Percentiles rank a stretch among this genome's conserved stretches.
phyloP scores from a whole-genome alignment of 306 rosid species.

The Castanospermum australe region DNA sequence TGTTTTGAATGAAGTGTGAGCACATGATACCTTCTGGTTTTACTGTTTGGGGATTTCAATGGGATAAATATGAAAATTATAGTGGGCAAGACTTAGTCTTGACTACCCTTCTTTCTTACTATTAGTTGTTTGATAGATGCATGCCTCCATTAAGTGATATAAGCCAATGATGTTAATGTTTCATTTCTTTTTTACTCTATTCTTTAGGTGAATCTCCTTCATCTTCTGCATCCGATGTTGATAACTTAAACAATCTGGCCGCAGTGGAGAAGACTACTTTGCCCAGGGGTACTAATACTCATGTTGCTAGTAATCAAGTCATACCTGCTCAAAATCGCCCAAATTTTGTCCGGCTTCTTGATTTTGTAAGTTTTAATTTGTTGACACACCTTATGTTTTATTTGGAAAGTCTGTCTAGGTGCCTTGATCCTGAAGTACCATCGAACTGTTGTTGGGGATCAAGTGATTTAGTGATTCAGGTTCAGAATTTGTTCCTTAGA shows the following conservation, averaged over 20 bases:
- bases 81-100: background rate
- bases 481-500: background rate
- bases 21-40: background rate
- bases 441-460: conserved; percentile 7
- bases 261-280: conserved; percentile 38
- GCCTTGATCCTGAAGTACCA: conserved; percentile 18
- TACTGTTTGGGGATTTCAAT: background rate
- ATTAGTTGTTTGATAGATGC: background rate
- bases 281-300: conserved; percentile 31
- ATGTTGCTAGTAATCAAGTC: conserved; percentile 47
- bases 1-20: background rate
- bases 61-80: background rate
- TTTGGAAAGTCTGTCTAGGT: conserved; percentile 13
- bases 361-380: conserved; percentile 50
- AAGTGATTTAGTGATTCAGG: background rate
- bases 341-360: conserved; percentile 51
- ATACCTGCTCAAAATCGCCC: conserved; percentile 40
- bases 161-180: conserved; percentile 1
- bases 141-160: background rate
- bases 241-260: conserved; percentile 50
- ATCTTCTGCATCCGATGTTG: conserved; percentile 65
- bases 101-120: background rate
- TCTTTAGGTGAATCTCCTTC: conserved; percentile 65
- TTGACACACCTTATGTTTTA: background rate
- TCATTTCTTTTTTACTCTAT: conserved; percentile 3